These are phyloP conservation scores for Besnoitia besnoiti DNA, from an alignment of 169 alveolate genomes.

Conservation along the genomic window DNA sequence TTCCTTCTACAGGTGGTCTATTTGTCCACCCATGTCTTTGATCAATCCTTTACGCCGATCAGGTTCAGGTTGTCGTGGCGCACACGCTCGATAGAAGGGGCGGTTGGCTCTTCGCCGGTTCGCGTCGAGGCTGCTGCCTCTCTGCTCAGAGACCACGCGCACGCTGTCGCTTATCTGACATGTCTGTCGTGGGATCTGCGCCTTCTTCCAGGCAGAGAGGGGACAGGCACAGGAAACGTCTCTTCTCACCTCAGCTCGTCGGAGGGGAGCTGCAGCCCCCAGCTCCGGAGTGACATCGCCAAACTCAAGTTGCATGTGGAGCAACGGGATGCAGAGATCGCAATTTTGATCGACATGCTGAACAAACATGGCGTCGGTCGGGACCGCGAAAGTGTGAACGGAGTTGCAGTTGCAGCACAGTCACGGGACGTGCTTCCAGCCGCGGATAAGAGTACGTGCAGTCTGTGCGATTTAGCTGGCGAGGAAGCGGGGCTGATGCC, in stretches of 20 bases:
- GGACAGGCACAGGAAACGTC: neutral
- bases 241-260: neutral
- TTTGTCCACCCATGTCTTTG: too few relatives aligned
- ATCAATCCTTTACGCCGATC: too few relatives aligned
- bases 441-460: neutral
- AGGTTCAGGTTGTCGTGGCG: too few relatives aligned
- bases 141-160: too few relatives aligned
- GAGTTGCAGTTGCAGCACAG: neutral
- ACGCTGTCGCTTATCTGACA: too few relatives aligned
- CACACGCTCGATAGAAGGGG: too few relatives aligned
- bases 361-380: conserved; percentile 73
- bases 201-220: neutral
- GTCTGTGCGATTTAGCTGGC: neutral
- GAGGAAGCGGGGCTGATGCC: neutral
- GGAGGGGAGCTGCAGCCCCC: neutral
- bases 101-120: too few relatives aligned
- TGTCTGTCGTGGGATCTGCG: too few relatives aligned
- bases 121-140: too few relatives aligned
- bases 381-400: neutral
- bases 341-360: conserved; percentile 78
- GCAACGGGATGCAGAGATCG: conserved; percentile 87
- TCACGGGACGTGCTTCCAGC: neutral
- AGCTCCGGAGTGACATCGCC: neutral
- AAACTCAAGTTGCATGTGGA: conserved; percentile 59
- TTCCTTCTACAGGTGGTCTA: too few relatives aligned